phyloP scores from a whole-genome alignment of 2,329 filamentous ascomycete species.

The Emergomyces orientalis region DNA sequence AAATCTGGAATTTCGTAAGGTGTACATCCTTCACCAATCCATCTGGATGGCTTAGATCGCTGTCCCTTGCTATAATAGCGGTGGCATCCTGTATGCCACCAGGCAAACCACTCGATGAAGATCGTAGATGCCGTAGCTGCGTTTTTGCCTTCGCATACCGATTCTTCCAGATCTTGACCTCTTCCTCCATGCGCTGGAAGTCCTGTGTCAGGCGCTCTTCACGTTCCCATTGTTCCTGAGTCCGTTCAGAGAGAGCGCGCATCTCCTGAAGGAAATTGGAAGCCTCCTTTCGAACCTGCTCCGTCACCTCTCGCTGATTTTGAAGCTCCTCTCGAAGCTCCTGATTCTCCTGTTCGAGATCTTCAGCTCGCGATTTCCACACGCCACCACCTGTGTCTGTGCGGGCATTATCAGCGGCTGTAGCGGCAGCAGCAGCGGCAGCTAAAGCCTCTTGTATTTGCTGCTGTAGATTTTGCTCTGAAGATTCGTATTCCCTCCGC shows the following conservation, averaged over 20 bases:
- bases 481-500: constrained; percentile 56
- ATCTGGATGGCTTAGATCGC: constrained; percentile 59
- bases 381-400: constrained; percentile 41
- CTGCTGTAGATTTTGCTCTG: constrained; percentile 53
- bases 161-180: constrained; percentile 82
- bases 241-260: constrained; percentile 73
- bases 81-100: constrained; percentile 33
- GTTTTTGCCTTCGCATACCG: constrained; percentile 83
- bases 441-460: constrained; percentile 44
- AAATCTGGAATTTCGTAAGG: constrained; percentile 88
- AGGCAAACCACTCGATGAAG: constrained; percentile 66
- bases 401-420: too few relatives aligned
- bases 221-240: constrained; percentile 66
- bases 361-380: constrained; percentile 50
- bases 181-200: constrained; percentile 66
- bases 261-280: constrained; percentile 80
- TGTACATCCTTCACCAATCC: constrained; percentile 85
- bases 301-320: constrained; percentile 72
- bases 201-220: constrained; percentile 70
- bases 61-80: constrained; percentile 52
- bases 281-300: constrained; percentile 78
- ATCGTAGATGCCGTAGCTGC: constrained; percentile 70
- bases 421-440: constrained; percentile 2
- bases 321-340: constrained; percentile 55
- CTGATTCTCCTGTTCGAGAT: constrained; percentile 54